Percentiles rank a stretch among this genome's conserved stretches.
phyloP scores from a whole-genome alignment of 192 early-diverging fungal genomes.

The Backusella sp. region DNA sequence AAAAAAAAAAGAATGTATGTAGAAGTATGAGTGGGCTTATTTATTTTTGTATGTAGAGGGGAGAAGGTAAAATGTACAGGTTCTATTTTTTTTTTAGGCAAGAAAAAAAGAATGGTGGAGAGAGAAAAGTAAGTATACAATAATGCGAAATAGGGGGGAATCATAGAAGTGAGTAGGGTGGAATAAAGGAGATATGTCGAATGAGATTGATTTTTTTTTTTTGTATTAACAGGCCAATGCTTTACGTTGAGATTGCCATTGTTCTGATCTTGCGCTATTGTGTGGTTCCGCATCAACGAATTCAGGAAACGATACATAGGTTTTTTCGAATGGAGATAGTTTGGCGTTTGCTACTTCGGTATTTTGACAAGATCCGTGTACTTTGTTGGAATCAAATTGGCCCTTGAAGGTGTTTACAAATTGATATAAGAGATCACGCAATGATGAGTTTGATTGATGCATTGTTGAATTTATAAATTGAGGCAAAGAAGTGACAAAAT shows the following conservation, averaged over 20 bases:
- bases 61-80: background rate
- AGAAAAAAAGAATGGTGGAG: background rate
- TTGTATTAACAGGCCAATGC: background rate
- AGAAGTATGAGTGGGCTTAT: background rate
- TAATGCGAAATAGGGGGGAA: background rate
- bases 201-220: background rate
- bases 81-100: no score
- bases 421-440: background rate
- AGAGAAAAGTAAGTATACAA: background rate
- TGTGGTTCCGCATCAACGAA: conserved; percentile 10
- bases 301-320: conserved; percentile 31
- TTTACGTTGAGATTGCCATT: conserved; percentile 7
- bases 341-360: conserved; percentile 6
- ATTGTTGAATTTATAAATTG: background rate
- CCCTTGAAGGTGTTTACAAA: conserved; percentile 11
- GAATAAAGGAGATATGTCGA: background rate
- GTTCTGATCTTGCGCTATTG: background rate
- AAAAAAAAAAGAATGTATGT: no score
- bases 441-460: background rate
- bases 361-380: conserved; percentile 6
- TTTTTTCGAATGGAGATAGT: conserved; percentile 23
- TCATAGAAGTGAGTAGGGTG: background rate
- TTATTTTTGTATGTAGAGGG: background rate
- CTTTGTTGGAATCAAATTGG: background rate
- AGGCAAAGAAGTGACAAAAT: background rate